Percentiles rank a stretch among this genome's conserved stretches.
Evolutionary conservation across 495 filamentous ascomycete genomes (phyloP).

Genomic region (Clohesyomyces aquaticus): DNA sequence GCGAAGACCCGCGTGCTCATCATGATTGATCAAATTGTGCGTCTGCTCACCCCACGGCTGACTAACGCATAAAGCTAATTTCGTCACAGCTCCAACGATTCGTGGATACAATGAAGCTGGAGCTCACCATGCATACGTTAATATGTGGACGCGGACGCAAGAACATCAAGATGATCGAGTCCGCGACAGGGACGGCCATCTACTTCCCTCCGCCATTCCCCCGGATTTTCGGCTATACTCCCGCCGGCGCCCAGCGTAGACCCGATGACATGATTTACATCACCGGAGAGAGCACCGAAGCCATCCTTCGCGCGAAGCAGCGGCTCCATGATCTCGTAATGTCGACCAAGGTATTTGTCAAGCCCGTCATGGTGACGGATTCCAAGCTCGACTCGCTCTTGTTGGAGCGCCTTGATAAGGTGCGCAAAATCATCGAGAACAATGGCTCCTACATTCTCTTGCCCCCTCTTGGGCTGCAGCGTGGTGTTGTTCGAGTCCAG

Average conservation of each 20-base stretch:
- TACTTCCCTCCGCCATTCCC: constrained; percentile 97
- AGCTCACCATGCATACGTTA: constrained; percentile 83
- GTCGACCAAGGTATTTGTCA: constrained; percentile 82
- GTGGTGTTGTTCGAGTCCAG: constrained; percentile 81
- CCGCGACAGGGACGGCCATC: constrained; percentile 89
- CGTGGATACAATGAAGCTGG: constrained; percentile 79
- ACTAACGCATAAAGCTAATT: constrained; percentile 45
- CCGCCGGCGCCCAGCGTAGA: constrained; percentile 73
- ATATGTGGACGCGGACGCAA: constrained; percentile 89
- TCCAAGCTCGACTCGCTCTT: constrained; percentile 93
- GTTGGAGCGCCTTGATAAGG: constrained; percentile 89
- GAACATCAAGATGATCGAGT: constrained; percentile 96
- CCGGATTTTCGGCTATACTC: constrained; percentile 82
- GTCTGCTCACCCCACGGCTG: constrained; percentile 44
- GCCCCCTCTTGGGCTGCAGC: constrained; percentile 78
- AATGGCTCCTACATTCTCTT: constrained; percentile 94
- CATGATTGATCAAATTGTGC: constrained; percentile 95
- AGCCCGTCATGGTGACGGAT: constrained; percentile 81
- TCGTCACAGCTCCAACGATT: constrained; percentile 74
- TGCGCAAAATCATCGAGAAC: constrained; percentile 94
- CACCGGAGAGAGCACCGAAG: constrained; percentile 78
- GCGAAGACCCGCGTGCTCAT: constrained; percentile 95
- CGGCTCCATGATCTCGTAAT: constrained; percentile 79
- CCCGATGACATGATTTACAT: constrained; percentile 91
- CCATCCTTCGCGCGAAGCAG: constrained; percentile 83